A percentile compares a stretch with the other conserved stretches of the same genome.
phyloP scores from a whole-genome alignment of 371 early-diverging fungal species.

The Neoconidiobolus thromboides region DNA sequence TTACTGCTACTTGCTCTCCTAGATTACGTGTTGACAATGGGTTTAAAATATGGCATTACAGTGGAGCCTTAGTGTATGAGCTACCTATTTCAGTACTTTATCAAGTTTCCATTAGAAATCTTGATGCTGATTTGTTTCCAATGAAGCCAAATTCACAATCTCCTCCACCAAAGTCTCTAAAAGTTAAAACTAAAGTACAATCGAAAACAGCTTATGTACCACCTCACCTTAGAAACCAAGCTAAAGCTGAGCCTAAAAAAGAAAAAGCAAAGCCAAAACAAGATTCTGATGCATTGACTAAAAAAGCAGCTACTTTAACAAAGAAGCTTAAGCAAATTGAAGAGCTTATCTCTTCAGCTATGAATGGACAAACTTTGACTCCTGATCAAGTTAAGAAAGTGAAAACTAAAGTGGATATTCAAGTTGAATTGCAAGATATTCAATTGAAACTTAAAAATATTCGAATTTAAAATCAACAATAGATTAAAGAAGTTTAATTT shows the following conservation, averaged over 20 bases:
- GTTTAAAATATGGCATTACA: conserved; percentile 85
- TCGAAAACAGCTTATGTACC: neutral
- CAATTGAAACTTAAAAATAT: no score
- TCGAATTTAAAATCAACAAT: no score
- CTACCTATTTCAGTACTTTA: conserved; percentile 65
- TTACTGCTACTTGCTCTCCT: conserved; percentile 83
- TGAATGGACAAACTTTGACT: no score
- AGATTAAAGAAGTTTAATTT: no score
- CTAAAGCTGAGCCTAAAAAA: neutral
- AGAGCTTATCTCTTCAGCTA: no score
- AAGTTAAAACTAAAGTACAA: neutral
- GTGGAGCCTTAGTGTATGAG: conserved; percentile 64
- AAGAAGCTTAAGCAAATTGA: no score
- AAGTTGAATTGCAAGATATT: no score
- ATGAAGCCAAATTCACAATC: neutral
- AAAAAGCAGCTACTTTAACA: no score
- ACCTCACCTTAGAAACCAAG: neutral
- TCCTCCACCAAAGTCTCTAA: neutral
- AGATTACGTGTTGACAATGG: conserved; percentile 95
- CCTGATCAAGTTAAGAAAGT: no score
- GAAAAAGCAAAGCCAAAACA: no score
- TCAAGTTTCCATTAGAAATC: conserved; percentile 28
- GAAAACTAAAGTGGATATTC: no score
- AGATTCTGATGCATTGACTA: no score
- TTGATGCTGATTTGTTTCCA: neutral